Base-by-base conservation (phyloP, 1,284 basidiomycete genomes). In the Dichomitus squalens region DNA sequence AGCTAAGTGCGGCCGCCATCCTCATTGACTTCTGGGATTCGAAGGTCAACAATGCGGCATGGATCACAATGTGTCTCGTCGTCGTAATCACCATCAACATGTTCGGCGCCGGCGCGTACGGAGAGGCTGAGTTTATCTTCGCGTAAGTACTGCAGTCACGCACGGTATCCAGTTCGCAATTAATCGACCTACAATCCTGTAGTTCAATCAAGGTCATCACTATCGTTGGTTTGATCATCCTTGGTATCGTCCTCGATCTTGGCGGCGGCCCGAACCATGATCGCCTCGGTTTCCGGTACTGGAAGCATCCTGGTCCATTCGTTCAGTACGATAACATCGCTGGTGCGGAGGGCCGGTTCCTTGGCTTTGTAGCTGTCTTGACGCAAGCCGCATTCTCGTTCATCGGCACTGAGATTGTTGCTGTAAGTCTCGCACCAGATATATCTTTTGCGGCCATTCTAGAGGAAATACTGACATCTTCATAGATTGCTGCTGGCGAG, bases 401-500 rank as follows among this genome's bases (percentile, higher is more conserved):
- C 73, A 85, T 87, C 53, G 86, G 90, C 53, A 90, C 88, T 2
- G 90, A 92, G 68, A 86, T 91, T 55, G 86, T 91, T 47, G 89
- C 87, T 20, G 83, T 92, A 70, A 76, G 88, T 65, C n/a, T n/a
- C n/a, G 29, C 11, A 31, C 29, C 29, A 31, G 29, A 31, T 31
- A 31, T 7, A 2, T 34, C 14, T 31, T 70, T 75, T 6, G 4
- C n/a, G 25, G 2, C 7, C 16, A 14, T 14, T 5, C 3, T 7
- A 7, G 6, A 16, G 20, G 9, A 4, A 16, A 12, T 27, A 2
- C 36, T 39, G 14, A 12, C 7, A 4, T 47, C 14, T 21, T 25
- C 36, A 11, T 39, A 69, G 69, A 88, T 95, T 65, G 90, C 93
- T 54, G 92, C 92, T 35, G 89, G 86, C 34, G 92, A 93, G 69